Percentiles rank a stretch among this genome's conserved stretches.
Conservation (phyloP, 78 protist genomes). For the Dictyostelium citrinum region DNA sequence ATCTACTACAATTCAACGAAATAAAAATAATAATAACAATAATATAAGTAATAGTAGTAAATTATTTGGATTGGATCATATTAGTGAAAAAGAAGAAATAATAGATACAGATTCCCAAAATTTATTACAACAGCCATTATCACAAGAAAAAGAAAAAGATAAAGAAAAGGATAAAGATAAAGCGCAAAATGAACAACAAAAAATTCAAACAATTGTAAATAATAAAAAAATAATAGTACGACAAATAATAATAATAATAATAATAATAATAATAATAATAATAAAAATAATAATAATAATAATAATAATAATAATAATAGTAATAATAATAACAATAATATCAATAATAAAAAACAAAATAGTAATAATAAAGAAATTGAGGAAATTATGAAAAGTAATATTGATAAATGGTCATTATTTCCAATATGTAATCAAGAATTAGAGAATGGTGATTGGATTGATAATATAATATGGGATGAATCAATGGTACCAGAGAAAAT, state of each 20-base stretch:
- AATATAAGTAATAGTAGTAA: neutral
- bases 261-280: neutral
- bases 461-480: constrained; percentile 81
- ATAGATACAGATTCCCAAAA: neutral
- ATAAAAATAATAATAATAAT: neutral
- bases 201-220: neutral
- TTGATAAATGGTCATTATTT: constrained; percentile 64
- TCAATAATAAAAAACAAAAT: neutral
- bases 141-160: neutral
- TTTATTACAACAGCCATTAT: neutral
- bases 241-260: neutral
- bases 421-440: constrained; percentile 38
- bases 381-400: neutral
- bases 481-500: constrained; percentile 1
- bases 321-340: neutral
- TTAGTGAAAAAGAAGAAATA: neutral
- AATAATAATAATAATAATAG: neutral
- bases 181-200: neutral
- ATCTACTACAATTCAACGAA: neutral
- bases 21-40: neutral
- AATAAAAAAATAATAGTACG: neutral
- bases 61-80: neutral
- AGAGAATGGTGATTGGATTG: constrained; percentile 62
- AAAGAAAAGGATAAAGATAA: neutral
- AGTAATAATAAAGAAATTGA: neutral